phyloP scores from a whole-genome alignment of 345 rosid species.

The rapeseed (Brassica napus) region Da-Ae NC_063437.1:4703501-4704000 shows the following conservation, averaged over 20 bases:
- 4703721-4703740: constrained; percentile 32
- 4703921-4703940: too few relatives aligned
- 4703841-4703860: not conserved
- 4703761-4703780: constrained; percentile 4
- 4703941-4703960: too few relatives aligned
- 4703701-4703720: constrained; percentile 47
- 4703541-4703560: constrained; percentile 84
- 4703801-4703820: not conserved
- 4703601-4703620: constrained; percentile 68
- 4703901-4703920: too few relatives aligned
- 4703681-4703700: constrained; percentile 51
- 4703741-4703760: not conserved
- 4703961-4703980: too few relatives aligned
- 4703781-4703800: not conserved
- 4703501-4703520: constrained; percentile 66
- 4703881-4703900: too few relatives aligned
- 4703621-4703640: constrained; percentile 59
- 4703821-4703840: not conserved
- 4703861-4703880: too few relatives aligned
- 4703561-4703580: constrained; percentile 70
- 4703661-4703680: constrained; percentile 67
- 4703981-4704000: too few relatives aligned
- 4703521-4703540: constrained; percentile 75
- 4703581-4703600: constrained; percentile 85
- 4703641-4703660: constrained; percentile 55